Percentiles rank a stretch among this genome's conserved stretches.
Evolutionary conservation across 768 basidiomycete genomes (phyloP).

Genomic region (Boletus pseudopeckii): DNA sequence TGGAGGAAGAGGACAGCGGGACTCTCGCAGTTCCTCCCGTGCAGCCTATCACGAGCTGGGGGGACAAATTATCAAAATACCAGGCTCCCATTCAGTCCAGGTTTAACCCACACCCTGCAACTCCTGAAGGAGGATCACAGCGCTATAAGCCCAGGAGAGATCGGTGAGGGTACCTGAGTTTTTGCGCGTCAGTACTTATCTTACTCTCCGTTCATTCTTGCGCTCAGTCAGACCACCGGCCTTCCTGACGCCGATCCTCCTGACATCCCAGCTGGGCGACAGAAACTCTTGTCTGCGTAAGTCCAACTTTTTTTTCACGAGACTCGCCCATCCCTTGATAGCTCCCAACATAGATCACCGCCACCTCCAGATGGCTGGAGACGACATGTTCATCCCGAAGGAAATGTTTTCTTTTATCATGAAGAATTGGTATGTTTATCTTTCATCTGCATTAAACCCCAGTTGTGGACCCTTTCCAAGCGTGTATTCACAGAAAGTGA

Average conservation of each 20-base stretch:
- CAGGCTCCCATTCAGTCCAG: not conserved
- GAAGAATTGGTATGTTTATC: slow-evolving; percentile 7
- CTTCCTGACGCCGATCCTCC: not conserved
- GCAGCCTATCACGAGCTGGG: not conserved
- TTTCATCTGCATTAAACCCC: not conserved
- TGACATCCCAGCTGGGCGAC: slow-evolving; percentile 8
- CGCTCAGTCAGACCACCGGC: not conserved
- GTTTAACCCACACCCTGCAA: not conserved
- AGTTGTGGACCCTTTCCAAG: not conserved
- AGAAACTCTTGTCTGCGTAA: slow-evolving; percentile 4
- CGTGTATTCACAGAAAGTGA: slow-evolving; percentile 16
- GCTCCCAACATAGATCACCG: not conserved
- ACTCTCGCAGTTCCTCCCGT: slow-evolving; percentile 5
- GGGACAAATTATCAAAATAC: not conserved
- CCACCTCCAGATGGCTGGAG: slow-evolving; percentile 3
- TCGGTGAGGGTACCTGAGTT: not conserved
- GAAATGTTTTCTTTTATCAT: slow-evolving; percentile 10
- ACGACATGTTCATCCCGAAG: slow-evolving; percentile 16
- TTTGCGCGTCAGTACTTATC: not conserved
- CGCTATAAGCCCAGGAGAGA: slow-evolving; percentile 3
- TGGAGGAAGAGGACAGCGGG: not conserved
- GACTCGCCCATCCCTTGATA: not conserved
- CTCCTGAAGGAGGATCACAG: slow-evolving; percentile 8
- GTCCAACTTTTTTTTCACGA: not conserved
- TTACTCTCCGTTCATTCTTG: not conserved